Evolutionary conservation across 75 land plant species (phyloP).

Genomic region (Selaginella tamariscina): DNA sequence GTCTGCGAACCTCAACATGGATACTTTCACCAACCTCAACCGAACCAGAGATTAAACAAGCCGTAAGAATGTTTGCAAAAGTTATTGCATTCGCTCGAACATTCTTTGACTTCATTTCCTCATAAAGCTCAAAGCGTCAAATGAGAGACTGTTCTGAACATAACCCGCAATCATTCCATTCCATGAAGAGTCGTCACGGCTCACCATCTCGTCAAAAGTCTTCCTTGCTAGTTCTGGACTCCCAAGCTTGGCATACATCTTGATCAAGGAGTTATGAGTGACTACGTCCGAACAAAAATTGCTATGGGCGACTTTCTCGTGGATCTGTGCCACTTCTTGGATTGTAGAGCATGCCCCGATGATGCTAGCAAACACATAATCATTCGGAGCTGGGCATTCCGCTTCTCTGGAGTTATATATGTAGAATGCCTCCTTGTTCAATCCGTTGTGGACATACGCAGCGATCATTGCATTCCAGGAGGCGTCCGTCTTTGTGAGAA

Average conservation of each 20-base stretch:
- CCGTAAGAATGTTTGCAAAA: neutral
- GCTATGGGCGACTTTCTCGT: neutral
- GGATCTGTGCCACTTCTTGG: neutral
- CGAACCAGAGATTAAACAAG: neutral
- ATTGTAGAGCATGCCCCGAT: neutral
- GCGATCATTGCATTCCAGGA: conserved; percentile 8
- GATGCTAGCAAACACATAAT: neutral
- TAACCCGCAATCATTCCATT: neutral
- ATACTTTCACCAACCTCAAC: neutral
- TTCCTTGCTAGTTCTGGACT: neutral
- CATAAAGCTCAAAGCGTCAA: neutral
- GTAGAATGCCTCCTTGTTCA: neutral
- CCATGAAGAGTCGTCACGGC: neutral
- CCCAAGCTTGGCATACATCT: neutral
- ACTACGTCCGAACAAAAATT: neutral
- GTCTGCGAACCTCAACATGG: neutral
- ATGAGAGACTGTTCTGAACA: neutral
- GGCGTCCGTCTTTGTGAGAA: neutral
- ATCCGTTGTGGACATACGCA: neutral
- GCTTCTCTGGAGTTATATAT: neutral
- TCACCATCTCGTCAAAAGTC: neutral
- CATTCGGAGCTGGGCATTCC: neutral
- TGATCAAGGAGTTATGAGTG: neutral
- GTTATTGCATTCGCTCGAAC: neutral
- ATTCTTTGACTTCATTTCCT: neutral